Conservation (phyloP, 2,329 filamentous ascomycete genomes). For the Fusarium transvaalense region DNA sequence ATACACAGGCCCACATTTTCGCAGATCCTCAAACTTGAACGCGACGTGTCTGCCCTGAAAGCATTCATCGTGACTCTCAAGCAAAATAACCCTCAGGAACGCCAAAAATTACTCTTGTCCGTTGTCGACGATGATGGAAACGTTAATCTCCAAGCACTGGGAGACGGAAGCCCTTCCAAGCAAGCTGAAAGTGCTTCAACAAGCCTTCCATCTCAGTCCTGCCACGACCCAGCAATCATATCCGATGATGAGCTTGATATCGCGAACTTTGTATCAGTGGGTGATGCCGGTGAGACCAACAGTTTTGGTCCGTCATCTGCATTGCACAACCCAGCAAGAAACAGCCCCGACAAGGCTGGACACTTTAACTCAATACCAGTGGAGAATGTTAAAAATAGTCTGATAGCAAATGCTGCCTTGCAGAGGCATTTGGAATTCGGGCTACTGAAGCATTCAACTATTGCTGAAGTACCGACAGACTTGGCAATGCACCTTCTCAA, state of each 20-base stretch:
- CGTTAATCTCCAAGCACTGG: background rate
- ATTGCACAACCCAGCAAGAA: slow-evolving; percentile 11
- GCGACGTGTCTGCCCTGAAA: background rate
- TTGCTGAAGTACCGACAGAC: slow-evolving; percentile 6
- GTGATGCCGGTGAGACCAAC: slow-evolving; percentile 9
- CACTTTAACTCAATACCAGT: background rate
- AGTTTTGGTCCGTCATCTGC: slow-evolving; percentile 25
- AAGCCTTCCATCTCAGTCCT: background rate
- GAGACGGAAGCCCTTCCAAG: rapidly evolving
- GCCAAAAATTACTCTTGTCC: background rate
- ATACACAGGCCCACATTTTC: slow-evolving; percentile 12
- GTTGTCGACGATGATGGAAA: slow-evolving; percentile 6
- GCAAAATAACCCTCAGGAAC: background rate
- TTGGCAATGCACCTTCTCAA: slow-evolving; percentile 17
- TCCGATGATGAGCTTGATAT: slow-evolving; percentile 14
- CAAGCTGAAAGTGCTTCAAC: background rate
- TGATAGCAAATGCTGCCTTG: slow-evolving; percentile 18
- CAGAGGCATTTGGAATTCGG: slow-evolving; percentile 8
- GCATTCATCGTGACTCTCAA: slow-evolving; percentile 9
- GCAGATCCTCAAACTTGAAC: slow-evolving; percentile 8
- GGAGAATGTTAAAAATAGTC: slow-evolving; percentile 4
- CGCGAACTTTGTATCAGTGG: slow-evolving; percentile 11
- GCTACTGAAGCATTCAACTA: background rate
- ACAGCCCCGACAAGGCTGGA: background rate
- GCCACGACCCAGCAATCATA: background rate